Conservation (phyloP, 1,139 yeast species). For the Suhomyces chickasaworum region DNA sequence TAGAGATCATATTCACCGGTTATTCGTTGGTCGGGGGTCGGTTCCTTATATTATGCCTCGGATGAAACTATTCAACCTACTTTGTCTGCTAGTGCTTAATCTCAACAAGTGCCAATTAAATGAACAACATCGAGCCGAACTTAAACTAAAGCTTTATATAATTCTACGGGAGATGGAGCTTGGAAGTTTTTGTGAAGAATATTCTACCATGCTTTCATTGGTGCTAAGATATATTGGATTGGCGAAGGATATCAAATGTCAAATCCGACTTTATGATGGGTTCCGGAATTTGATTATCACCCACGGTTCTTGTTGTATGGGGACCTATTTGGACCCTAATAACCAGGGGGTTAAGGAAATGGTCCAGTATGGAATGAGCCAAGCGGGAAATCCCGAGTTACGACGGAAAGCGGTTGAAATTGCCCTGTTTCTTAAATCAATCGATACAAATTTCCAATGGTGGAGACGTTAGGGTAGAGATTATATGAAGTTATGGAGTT, state of each 20-base stretch:
- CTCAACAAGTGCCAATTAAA: neutral
- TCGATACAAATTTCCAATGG: neutral
- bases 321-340: neutral
- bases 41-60: neutral
- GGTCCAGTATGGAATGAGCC: neutral
- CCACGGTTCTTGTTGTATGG: neutral
- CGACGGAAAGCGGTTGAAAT: neutral
- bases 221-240: neutral
- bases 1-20: neutral
- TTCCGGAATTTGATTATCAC: neutral
- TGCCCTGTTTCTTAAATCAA: neutral
- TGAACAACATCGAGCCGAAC: neutral
- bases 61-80: neutral
- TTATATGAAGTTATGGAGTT: neutral
- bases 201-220: neutral
- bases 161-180: neutral
- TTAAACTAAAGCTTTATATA: neutral
- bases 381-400: neutral
- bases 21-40: neutral
- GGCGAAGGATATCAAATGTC: neutral
- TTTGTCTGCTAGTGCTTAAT: neutral
- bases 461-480: neutral
- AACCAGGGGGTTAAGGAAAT: neutral
- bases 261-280: neutral
- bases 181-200: neutral